Evolutionary conservation across 2,329 filamentous ascomycete species (phyloP).

Genomic region (Xylariaceae sp.): DNA sequence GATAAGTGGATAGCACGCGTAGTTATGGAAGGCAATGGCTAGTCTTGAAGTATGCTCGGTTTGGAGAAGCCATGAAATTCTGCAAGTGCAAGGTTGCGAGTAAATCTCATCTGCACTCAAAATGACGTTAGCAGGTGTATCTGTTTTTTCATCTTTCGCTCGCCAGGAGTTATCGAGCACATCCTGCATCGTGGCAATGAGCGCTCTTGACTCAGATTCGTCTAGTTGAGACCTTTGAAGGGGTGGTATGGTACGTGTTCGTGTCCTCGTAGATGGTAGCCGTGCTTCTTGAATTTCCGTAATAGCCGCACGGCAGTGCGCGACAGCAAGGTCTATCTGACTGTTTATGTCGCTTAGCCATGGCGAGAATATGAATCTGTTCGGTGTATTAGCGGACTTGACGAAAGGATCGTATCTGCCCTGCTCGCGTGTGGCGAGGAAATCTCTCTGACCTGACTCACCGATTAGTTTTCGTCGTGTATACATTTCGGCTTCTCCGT

Average conservation of each 20-base stretch:
- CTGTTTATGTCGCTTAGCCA: background rate
- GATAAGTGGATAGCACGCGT: background rate
- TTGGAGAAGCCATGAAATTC: conserved; percentile 2
- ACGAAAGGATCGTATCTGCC: conserved; percentile 19
- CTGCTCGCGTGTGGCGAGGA: conserved; percentile 10
- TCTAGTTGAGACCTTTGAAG: background rate
- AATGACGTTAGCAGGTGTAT: background rate
- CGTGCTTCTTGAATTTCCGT: background rate
- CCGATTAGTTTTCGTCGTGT: conserved; percentile 1
- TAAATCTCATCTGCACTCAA: conserved; percentile 9
- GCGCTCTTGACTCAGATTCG: background rate
- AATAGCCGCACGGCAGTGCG: background rate
- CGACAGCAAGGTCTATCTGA: background rate
- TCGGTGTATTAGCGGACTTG: background rate
- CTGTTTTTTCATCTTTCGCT: too few species aligned
- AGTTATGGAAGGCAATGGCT: conserved; percentile 1
- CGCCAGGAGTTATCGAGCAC: background rate
- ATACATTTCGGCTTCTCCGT: conserved; percentile 13
- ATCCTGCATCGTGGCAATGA: background rate
- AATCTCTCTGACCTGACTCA: conserved; percentile 2
- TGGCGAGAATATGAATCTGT: background rate
- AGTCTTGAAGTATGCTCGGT: background rate
- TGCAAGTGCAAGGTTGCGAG: conserved; percentile 4
- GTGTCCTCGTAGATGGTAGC: background rate
- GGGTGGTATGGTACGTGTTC: conserved; percentile 2